Evolutionary conservation across 2,329 filamentous ascomycete species (phyloP).

Genomic region (Aschersonia sp.): DNA sequence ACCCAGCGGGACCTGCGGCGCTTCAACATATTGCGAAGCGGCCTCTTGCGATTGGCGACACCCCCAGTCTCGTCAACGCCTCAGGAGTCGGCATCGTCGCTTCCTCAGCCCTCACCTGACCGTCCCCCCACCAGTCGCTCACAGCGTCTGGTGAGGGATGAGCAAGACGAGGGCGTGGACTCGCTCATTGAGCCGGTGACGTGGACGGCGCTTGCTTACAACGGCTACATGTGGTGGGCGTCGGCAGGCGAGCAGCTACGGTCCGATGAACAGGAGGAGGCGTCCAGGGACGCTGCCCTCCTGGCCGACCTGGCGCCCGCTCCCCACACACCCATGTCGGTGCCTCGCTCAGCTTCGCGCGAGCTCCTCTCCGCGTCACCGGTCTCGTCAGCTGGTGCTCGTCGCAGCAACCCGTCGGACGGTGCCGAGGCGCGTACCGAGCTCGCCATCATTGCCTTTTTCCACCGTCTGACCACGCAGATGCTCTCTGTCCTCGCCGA

Average conservation of each 20-base stretch:
- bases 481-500: constrained; percentile 49
- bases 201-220: constrained; percentile 65
- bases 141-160: constrained; percentile 15
- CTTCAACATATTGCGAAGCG: constrained; percentile 53
- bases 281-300: constrained; percentile 37
- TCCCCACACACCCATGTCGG: constrained; percentile 13
- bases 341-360: constrained; percentile 15
- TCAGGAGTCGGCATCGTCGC: constrained; percentile 9
- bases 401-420: not conserved
- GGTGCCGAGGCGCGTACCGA: constrained; percentile 38
- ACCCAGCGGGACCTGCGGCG: constrained; percentile 82
- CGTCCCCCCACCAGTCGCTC: constrained; percentile 14
- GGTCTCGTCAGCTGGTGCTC: constrained; percentile 1
- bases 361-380: constrained; percentile 17
- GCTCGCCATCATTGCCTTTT: constrained; percentile 65
- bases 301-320: constrained; percentile 35
- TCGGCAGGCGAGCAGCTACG: constrained; percentile 61
- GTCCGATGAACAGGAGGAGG: constrained; percentile 44
- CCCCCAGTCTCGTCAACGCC: constrained; percentile 1
- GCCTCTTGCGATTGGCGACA: constrained; percentile 35
- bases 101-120: constrained; percentile 11
- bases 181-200: constrained; percentile 46
- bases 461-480: constrained; percentile 58
- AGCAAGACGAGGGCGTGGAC: constrained; percentile 35
- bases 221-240: constrained; percentile 82